Conservation (phyloP, 305 asterid species). For the Fraxinus nigra region DNA sequence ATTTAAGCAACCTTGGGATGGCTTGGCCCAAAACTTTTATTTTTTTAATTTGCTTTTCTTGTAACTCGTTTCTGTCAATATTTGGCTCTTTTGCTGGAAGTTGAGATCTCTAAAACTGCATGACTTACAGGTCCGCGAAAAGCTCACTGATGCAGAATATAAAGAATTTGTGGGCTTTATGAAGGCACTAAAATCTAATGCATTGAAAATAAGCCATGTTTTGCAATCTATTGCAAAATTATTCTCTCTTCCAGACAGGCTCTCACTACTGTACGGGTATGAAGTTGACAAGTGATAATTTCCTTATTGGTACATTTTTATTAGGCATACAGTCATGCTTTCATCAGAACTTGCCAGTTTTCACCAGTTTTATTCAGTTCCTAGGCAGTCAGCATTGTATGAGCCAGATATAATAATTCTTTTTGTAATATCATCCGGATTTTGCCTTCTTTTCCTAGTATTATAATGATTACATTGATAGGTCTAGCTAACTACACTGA, state of each 20-base stretch:
- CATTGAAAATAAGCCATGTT: constrained; percentile 71
- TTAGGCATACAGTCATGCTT: background rate
- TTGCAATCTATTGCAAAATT: constrained; percentile 72
- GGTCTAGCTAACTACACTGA: background rate
- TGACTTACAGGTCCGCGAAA: constrained; percentile 64
- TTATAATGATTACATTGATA: background rate
- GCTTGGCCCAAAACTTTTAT: background rate
- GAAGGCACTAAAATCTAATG: constrained; percentile 79
- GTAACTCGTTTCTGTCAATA: background rate
- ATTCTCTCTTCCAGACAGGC: constrained; percentile 80
- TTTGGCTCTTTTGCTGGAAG: background rate
- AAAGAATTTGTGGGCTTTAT: constrained; percentile 69
- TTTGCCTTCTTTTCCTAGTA: background rate
- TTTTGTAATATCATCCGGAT: background rate
- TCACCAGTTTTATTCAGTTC: constrained; percentile 8
- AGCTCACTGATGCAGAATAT: constrained; percentile 75
- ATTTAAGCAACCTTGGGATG: background rate
- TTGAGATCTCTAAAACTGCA: constrained; percentile 13
- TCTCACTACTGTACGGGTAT: constrained; percentile 83
- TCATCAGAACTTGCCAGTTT: constrained; percentile 6
- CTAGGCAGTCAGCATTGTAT: background rate
- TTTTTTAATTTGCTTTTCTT: background rate
- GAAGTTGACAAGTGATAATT: background rate
- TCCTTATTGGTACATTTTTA: background rate
- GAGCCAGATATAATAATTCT: background rate